phyloP scores from a whole-genome alignment of 1,139 yeast genomes.

The Pneumocystis jirovecii region DNA sequence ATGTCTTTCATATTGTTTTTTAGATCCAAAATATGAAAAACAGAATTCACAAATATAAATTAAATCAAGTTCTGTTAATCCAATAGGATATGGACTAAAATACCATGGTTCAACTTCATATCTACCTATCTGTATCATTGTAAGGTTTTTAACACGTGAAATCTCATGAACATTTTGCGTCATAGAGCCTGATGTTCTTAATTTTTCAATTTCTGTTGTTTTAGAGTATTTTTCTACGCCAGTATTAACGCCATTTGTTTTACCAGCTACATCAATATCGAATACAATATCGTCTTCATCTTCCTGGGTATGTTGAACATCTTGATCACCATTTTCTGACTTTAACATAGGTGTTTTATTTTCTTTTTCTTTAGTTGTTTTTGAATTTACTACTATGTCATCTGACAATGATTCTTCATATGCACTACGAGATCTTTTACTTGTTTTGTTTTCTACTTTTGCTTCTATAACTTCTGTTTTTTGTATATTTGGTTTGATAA shows the following conservation, averaged over 20 bases:
- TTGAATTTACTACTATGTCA: neutral
- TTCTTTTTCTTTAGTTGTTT: neutral
- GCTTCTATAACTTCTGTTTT: conserved; percentile 31
- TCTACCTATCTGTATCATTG: conserved; percentile 67
- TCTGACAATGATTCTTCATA: neutral
- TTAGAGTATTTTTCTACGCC: conserved; percentile 64
- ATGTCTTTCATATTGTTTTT: conserved; percentile 82
- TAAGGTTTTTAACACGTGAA: conserved; percentile 75
- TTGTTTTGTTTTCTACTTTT: conserved; percentile 29
- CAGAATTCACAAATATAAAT: conserved; percentile 87
- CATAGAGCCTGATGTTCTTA: conserved; percentile 92
- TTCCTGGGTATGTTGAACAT: neutral
- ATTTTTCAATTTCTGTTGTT: conserved; percentile 82
- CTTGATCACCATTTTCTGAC: neutral
- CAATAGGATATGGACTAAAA: conserved; percentile 92
- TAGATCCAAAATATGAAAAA: conserved; percentile 72
- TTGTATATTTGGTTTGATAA: conserved; percentile 14
- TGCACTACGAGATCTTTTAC: conserved; percentile 18
- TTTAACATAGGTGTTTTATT: neutral
- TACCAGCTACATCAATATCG: conserved; percentile 30
- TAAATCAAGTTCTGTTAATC: conserved; percentile 77
- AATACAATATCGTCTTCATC: conserved; percentile 17
- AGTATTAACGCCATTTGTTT: conserved; percentile 29
- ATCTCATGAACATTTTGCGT: conserved; percentile 77
- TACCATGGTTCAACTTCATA: conserved; percentile 97